phyloP scores from a whole-genome alignment of 2,329 filamentous ascomycete species.

The Colletotrichum tanaceti region DNA sequence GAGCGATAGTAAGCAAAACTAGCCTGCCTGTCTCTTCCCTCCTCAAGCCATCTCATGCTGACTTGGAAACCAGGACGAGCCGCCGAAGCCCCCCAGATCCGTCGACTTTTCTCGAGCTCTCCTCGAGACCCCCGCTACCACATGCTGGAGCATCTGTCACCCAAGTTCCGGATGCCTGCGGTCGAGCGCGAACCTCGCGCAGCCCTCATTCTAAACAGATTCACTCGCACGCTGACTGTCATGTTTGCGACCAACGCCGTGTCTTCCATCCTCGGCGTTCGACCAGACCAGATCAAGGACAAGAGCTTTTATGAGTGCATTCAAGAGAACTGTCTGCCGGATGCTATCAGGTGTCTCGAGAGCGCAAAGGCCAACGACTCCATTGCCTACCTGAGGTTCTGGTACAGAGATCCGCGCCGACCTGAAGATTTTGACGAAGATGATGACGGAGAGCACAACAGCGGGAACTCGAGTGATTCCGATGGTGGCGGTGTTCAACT shows the following conservation, averaged over 20 bases:
- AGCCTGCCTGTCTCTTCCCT: background rate
- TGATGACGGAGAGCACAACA: conserved; percentile 53
- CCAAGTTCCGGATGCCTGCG: conserved; percentile 77
- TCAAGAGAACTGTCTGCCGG: conserved; percentile 78
- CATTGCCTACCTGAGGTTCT: conserved; percentile 89
- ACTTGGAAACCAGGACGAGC: conserved; percentile 67
- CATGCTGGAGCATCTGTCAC: conserved; percentile 87
- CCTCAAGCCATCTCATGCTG: background rate
- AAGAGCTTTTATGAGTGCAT: conserved; percentile 92
- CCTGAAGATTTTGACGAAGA: conserved; percentile 62
- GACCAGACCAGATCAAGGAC: conserved; percentile 75
- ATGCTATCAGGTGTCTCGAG: conserved; percentile 83
- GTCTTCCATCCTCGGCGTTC: conserved; percentile 78
- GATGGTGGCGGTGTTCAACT: conserved; percentile 61
- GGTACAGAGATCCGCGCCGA: conserved; percentile 79
- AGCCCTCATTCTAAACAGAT: conserved; percentile 86
- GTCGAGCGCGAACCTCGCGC: conserved; percentile 82
- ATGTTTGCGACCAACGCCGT: conserved; percentile 89
- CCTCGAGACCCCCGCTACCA: conserved; percentile 87
- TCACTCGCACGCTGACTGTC: conserved; percentile 82
- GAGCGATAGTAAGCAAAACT: conserved; percentile 73
- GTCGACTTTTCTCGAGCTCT: conserved; percentile 83
- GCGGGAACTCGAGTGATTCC: conserved; percentile 53
- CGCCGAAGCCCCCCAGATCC: conserved; percentile 80
- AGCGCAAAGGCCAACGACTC: conserved; percentile 91